A percentile compares a stretch with the other conserved stretches of the same genome.
These are phyloP conservation scores for Tetragonia tetragonoides DNA, from an alignment of 148 eudicot genomes.

Conservation along the genomic window DNA sequence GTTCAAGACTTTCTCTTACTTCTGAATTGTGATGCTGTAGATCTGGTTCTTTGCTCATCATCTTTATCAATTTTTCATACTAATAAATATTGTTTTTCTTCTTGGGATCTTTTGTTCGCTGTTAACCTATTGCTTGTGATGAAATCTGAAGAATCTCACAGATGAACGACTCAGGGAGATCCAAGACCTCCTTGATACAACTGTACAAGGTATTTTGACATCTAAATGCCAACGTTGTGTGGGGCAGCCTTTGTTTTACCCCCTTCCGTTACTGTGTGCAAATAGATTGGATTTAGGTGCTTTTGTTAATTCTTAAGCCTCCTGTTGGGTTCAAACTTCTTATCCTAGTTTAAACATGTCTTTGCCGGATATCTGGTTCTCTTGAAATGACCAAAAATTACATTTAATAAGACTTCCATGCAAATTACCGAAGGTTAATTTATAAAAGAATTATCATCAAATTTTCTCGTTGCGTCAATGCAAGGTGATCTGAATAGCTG, in stretches of 20 bases:
- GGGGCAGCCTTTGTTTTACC: conserved; percentile 2
- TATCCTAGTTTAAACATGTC: background rate
- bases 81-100: too few relatives aligned
- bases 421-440: background rate
- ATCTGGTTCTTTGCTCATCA: background rate
- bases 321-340: background rate
- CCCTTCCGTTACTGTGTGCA: conserved; percentile 8
- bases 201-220: conserved; percentile 64
- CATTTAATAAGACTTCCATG: background rate
- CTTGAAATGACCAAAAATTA: background rate
- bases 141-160: conserved; percentile 39
- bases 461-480: background rate
- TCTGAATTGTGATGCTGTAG: background rate
- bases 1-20: too few relatives aligned
- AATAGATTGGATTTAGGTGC: background rate
- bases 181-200: conserved; percentile 64
- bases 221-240: background rate
- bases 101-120: background rate
- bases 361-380: background rate
- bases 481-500: background rate
- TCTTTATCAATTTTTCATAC: background rate
- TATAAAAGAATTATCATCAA: background rate
- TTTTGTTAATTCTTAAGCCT: background rate
- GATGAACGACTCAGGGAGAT: conserved; percentile 43
- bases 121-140: conserved; percentile 11